Base-by-base conservation (phyloP, 306 rosid genomes). In the Fragaria nilgerrensis region DNA sequence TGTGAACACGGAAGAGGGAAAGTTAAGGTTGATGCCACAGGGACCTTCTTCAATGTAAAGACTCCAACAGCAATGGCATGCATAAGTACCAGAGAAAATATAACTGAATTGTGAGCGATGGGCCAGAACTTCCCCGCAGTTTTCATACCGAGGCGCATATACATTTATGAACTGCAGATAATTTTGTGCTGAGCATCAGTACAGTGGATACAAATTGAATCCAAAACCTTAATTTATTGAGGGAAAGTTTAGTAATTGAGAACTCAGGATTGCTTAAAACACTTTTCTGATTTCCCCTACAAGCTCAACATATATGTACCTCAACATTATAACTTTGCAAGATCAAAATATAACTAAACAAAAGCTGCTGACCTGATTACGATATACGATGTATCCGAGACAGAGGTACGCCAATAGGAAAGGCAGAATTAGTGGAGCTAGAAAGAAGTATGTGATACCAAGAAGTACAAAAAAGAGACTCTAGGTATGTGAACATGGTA, bases 91-190 rank as follows among this genome's bases (percentile, higher is more conserved):
- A 95, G 89, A 75, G 97, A 92, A 80, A 95, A 91, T 81, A 95
- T 90, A 87, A 80, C 87, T 29, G 96, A 88, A 69, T 86, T 85
- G 86, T 95, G 99, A 70, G 86, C 95, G 15, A 82, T 82, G 14
- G 99, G 99, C 99, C 99, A 95, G 74, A 86, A 92, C 81, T 86
- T 88, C 84, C 99, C 99, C 0, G 94, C 99, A 32, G 94, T 90
- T 82, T n/a, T 90, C 99, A 78, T 79, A 91, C 82, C 52, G 86
- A 11, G 96, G 92, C 13, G 84, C 93, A 66, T 92, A 92, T 49
- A 95, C 96, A 84, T 92, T 92, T 55, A 92, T 79, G 78, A 88
- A 85, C 98, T 95, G 96, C 91, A 85, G 78, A 13, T 36, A 67
- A 78, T 34, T 74, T 70, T 68, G 72, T 66, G 13, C 61, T 22